Evolutionary conservation across 108 stramenopile genomes (phyloP).

Genomic region (Conticribra guillardii): DNA sequence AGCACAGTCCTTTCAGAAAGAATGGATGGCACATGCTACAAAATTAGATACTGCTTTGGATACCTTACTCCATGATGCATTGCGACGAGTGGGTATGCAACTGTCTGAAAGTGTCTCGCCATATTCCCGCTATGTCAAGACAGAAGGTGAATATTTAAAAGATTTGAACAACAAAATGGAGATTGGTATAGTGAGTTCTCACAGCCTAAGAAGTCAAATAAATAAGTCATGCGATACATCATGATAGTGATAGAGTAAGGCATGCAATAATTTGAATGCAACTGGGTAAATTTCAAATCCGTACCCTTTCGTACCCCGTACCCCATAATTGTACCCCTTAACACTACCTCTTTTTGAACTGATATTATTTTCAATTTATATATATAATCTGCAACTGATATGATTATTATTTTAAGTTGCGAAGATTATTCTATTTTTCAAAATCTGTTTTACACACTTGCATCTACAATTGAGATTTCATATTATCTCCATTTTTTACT

Average conservation of each 20-base stretch:
- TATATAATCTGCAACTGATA: no score
- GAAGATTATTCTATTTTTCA: no score
- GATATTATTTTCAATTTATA: no score
- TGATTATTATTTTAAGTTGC: no score
- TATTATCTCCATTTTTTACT: not conserved
- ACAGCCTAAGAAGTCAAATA: constrained; percentile 59
- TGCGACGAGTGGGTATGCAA: constrained; percentile 52
- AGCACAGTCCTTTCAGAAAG: constrained; percentile 33
- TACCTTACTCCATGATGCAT: constrained; percentile 44
- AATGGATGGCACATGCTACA: constrained; percentile 43
- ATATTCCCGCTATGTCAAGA: constrained; percentile 68
- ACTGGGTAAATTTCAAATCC: no score
- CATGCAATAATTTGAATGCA: no score
- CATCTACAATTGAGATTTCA: no score
- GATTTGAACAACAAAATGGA: constrained; percentile 58
- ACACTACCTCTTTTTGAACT: no score
- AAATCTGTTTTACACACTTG: no score
- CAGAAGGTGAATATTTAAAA: constrained; percentile 55
- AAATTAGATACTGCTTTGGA: constrained; percentile 50
- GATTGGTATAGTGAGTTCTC: constrained; percentile 35
- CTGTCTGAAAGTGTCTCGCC: constrained; percentile 69
- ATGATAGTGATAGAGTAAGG: no score
- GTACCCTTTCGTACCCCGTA: no score
- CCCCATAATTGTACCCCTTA: no score
- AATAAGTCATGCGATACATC: constrained; percentile 47